Evolutionary conservation across 352 stramenopile genomes (phyloP), one percentile per base, ranked within the genome.

Genomic region (Globisporangium sylvaticum): DNA sequence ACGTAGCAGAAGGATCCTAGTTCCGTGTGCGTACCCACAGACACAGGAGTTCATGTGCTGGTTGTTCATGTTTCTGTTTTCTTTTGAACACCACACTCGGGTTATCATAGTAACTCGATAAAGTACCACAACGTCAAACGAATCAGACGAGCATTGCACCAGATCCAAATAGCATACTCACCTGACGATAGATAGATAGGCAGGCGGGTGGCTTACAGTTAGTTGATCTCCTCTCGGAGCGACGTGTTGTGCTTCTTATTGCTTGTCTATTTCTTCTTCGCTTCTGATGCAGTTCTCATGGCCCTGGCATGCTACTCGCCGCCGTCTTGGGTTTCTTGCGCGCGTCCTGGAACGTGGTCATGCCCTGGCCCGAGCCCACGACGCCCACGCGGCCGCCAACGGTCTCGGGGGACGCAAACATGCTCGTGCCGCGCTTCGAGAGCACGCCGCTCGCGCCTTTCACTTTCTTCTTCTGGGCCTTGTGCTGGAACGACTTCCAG

Each of bases 391-490:
- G 90, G 14, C 87, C 87, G 31, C 94, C 68, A 8, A 95, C 81
- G 15, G 79, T 89, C 48, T 95, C 90, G 9, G 91, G 88, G 6
- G 88, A 94, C 29, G 88, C 84, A 77, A 97, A 97, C 74, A 97
- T 97, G 70, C 88, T 96, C 24, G 76, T 88, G 62, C 90, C 90
- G 20, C 84, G 84, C 67, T 87, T 89, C 29, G 85, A 91, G 44
- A 92, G 74, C 69, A 89, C 88, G 34, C 83, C 81, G 54, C 83
- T 92, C 10, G 78, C 76, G 20, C 85, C 86, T 60, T 87, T 80
- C 31, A 86, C 84, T 27, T 82, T 70, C 67, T 90, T 90, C 75
- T 95, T 90, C 53, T 81, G 69, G 15, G 85, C 84, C 64, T 93
- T 95, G 68, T 84, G 68, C 69, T 95, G 83, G 72, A 97, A 97